Evolutionary conservation across 371 early-diverging fungal species (phyloP).

Genomic region (Syncephalastrum racemosum): DNA sequence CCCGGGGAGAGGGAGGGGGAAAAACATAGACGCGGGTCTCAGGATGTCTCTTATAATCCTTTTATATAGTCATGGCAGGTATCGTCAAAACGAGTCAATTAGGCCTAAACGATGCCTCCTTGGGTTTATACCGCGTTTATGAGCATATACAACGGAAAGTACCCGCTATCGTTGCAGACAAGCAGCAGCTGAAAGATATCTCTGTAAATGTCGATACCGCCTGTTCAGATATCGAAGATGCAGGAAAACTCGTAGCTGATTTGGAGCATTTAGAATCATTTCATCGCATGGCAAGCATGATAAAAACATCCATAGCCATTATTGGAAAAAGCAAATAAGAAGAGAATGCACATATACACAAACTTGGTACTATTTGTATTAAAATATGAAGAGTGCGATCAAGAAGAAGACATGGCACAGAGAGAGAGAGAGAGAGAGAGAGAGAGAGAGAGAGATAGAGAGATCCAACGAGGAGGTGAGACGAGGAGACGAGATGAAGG

Average conservation of each 20-base stretch:
- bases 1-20: too few species aligned
- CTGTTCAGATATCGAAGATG: slow-evolving; percentile 36
- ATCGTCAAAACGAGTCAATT: slow-evolving; percentile 15
- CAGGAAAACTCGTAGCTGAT: slow-evolving; percentile 26
- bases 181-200: slow-evolving; percentile 12
- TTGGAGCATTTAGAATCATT: slow-evolving; percentile 35
- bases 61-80: slow-evolving; percentile 12
- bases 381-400: too few species aligned
- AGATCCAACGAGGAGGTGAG: background rate
- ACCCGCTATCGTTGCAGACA: slow-evolving; percentile 29
- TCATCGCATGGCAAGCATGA: slow-evolving; percentile 33
- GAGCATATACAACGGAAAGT: slow-evolving; percentile 44
- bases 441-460: slow-evolving; percentile 8
- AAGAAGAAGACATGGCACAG: slow-evolving; percentile 6
- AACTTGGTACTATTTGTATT: too few species aligned
- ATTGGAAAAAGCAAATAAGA: slow-evolving; percentile 1
- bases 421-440: slow-evolving; percentile 9
- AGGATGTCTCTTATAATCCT: too few species aligned
- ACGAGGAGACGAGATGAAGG: background rate
- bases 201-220: slow-evolving; percentile 23
- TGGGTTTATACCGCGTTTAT: slow-evolving; percentile 31
- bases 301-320: slow-evolving; percentile 16
- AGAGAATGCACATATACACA: slow-evolving; percentile 1
- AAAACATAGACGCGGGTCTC: too few species aligned
- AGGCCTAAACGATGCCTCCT: slow-evolving; percentile 35